Base-by-base conservation (phyloP, 2,329 filamentous ascomycete species). In the Hortaea werneckii region DNA sequence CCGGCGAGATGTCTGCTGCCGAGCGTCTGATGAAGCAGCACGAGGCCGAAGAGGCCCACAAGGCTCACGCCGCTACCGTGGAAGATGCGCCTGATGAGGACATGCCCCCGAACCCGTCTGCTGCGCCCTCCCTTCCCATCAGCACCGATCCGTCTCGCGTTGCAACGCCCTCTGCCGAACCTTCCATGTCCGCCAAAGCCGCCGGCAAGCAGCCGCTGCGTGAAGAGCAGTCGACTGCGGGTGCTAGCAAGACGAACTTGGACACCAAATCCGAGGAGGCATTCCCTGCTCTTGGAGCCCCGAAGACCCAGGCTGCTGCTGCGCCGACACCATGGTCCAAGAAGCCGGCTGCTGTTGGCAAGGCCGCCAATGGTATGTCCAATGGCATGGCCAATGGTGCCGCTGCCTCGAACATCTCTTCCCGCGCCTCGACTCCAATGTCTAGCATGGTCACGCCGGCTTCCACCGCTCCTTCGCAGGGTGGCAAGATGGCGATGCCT, bases 231-330 rank as follows among this genome's bases (percentile, higher is more conserved):
- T 49, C 44, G 37, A 46, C 45, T 1, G 63, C 61, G 41, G 54
- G 10, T 30, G 41, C 51, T 30, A 58, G 52, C 27, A 58, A 59
- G 46, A 55, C 69, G 38, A 58, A 74, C 43, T 71, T 95, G 50
- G 87, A 96, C 66, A 89, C 87, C 13, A 78, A 86, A 60, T 94
- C 87, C 12, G 85, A 94, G 62, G 89, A 96, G 67, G 73, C 86
- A 49, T 98, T 98, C 75, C 92, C 92, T n/a, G 82, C 89, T 57
- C 78, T 98, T 40, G 90, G 89, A 44, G 76, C 78, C 51, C 72
- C 80, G 44, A 89, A 88, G 67, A 72, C 80, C 30, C 68, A 70
- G 53, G 67, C 76, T 51, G 74, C 80, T 47, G 77, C 79, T 54
- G 75, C 80, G 48, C 75, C 82, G 40, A 80, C 83, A 40, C 80